Evolutionary conservation across 306 rosid species (phyloP).

Genomic region (Lupinus albus): DNA sequence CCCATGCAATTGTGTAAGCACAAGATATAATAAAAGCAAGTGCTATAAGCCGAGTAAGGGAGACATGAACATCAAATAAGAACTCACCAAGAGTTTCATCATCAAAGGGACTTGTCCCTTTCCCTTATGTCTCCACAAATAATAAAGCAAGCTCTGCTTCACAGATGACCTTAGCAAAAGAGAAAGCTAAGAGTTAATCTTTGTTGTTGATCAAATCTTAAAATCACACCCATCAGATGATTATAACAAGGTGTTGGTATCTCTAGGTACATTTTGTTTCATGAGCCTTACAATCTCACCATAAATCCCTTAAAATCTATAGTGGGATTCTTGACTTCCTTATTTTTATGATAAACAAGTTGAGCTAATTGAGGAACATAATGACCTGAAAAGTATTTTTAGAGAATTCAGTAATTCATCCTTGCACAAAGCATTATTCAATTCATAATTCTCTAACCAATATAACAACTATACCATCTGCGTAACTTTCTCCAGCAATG

Average conservation of each 20-base stretch:
- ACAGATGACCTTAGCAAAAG: too few relatives aligned
- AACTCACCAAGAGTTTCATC: too few relatives aligned
- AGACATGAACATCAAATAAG: too few relatives aligned
- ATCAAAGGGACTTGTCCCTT: too few relatives aligned
- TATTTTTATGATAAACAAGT: constrained; percentile 65
- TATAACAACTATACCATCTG: constrained; percentile 55
- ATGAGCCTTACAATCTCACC: constrained; percentile 58
- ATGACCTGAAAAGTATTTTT: constrained; percentile 64
- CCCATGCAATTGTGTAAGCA: too few relatives aligned
- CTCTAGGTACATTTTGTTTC: constrained; percentile 23
- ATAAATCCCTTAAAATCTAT: constrained; percentile 87
- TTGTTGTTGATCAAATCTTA: too few relatives aligned
- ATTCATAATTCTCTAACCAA: constrained; percentile 3
- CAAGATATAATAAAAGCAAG: too few relatives aligned
- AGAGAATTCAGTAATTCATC: constrained; percentile 25
- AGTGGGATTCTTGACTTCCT: constrained; percentile 67
- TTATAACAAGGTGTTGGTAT: constrained; percentile 11
- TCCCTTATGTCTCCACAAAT: too few relatives aligned
- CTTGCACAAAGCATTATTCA: constrained; percentile 22
- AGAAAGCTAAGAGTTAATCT: too few relatives aligned
- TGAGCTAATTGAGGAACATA: constrained; percentile 91
- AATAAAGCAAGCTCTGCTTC: too few relatives aligned
- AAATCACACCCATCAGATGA: constrained; percentile 30
- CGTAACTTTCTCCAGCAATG: constrained; percentile 98
- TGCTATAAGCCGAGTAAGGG: too few relatives aligned